Evolutionary conservation across 148 eudicot genomes (phyloP), one percentile per base, ranked within the genome.

Genomic region (Camellia japonica): DNA sequence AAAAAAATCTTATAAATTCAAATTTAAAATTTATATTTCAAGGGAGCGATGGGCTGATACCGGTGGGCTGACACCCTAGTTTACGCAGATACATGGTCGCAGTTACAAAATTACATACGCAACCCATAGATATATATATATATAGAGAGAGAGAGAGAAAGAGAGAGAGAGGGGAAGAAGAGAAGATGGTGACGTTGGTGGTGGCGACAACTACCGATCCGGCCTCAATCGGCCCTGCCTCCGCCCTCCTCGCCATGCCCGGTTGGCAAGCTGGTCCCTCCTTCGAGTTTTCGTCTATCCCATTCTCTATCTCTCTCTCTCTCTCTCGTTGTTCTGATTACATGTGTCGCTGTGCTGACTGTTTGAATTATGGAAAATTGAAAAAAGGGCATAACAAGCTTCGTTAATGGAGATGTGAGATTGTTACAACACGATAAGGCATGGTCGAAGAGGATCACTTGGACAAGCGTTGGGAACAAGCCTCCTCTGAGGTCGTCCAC

Each of bases 151-250:
- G 55, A 52, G 55, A 52, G 55, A 52, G 55, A 52, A 8, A 52
- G 55, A 52, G 55, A 52, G 55, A 52, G 55, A 52, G 55, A 52
- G 55, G 8, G 55, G 8, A 8, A 52, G 55, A 52, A 49, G 52
- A 19, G 14, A 64, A 77, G 52, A 86, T 89, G 94, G 92, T 89
- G 85, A 86, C 89, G 44, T 78, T 91, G 23, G 86, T 91, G 63
- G 92, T 91, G 47, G 89, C 94, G 4, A 91, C 94, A n/a, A 89
- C 94, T 7, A 78, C 51, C 49, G 94, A 91, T 77, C 90, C 92
- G n/a, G 92, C 91, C 23, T 91, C 92, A 15, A 64, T 80, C 15
- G 90, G 88, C n/a, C n/a, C n/a, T n/a, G n/a, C n/a, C n/a, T n/a
- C n/a, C n/a, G n/a, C n/a, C n/a, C n/a, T n/a, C n/a, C 59, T 91